These are phyloP conservation scores for Terfezia claveryi DNA, from an alignment of 495 filamentous ascomycete genomes.

Conservation along the genomic window DNA sequence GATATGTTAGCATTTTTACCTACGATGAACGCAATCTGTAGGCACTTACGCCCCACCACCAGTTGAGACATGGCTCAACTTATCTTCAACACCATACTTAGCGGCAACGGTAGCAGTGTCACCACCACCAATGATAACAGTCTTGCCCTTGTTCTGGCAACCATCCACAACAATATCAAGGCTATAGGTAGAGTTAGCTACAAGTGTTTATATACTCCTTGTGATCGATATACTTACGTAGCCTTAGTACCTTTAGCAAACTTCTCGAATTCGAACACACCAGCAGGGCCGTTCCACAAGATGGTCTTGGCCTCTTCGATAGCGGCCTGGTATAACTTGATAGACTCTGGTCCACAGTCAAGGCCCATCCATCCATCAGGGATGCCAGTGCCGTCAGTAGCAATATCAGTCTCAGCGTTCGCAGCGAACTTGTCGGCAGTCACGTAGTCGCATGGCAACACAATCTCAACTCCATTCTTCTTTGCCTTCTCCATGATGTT, in stretches of 20 bases:
- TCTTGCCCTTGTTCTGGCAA: slow-evolving; percentile 47
- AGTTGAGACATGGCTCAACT: slow-evolving; percentile 94
- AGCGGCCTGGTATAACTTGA: slow-evolving; percentile 62
- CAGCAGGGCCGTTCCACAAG: slow-evolving; percentile 94
- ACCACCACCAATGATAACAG: slow-evolving; percentile 94
- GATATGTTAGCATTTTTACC: slow-evolving; percentile 1
- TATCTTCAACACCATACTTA: slow-evolving; percentile 87
- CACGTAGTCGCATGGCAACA: slow-evolving; percentile 85
- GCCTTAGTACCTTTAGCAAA: slow-evolving; percentile 82
- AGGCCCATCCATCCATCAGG: slow-evolving; percentile 95
- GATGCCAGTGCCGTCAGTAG: slow-evolving; percentile 74
- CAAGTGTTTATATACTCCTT: not conserved
- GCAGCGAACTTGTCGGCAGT: slow-evolving; percentile 84
- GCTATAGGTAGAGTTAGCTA: not conserved
- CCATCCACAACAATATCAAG: slow-evolving; percentile 69
- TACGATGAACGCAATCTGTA: not conserved
- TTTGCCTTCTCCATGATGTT: slow-evolving; percentile 86
- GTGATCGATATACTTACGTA: slow-evolving; percentile 21
- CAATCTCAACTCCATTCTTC: slow-evolving; percentile 81
- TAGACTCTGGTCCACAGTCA: slow-evolving; percentile 72
- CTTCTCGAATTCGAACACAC: slow-evolving; percentile 90
- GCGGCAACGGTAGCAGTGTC: slow-evolving; percentile 96
- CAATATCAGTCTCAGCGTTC: slow-evolving; percentile 59
- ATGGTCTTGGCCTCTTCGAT: slow-evolving; percentile 84
- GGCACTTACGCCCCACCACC: slow-evolving; percentile 54